Evolutionary conservation across 306 rosid species (phyloP).

Genomic region (Calophaca sinica): DNA sequence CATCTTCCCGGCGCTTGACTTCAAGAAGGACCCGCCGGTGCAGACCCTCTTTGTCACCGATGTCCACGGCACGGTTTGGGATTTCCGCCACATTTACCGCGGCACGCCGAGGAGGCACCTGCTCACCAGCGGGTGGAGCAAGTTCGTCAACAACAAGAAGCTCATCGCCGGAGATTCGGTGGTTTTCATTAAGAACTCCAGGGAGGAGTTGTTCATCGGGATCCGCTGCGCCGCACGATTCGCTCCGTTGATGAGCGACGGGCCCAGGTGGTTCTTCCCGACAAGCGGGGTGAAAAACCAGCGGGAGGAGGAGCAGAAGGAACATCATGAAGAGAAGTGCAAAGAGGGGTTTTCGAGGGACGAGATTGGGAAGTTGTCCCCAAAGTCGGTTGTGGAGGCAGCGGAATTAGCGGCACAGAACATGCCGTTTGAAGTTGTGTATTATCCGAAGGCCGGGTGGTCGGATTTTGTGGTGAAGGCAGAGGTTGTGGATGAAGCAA

Average conservation of each 20-base stretch:
- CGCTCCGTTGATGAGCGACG: not conserved
- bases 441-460: conserved; percentile 71
- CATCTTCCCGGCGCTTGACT: conserved; percentile 71
- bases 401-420: conserved; percentile 65
- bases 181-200: conserved; percentile 60
- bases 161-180: conserved; percentile 77
- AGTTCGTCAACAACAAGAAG: conserved; percentile 74
- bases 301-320: conserved; percentile 15
- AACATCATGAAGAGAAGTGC: not conserved
- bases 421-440: conserved; percentile 71
- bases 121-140: conserved; percentile 90
- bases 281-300: conserved; percentile 14
- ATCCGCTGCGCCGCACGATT: conserved; percentile 62
- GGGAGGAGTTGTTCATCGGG: conserved; percentile 59
- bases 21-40: conserved; percentile 62
- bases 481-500: conserved; percentile 60
- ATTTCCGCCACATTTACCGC: conserved; percentile 74
- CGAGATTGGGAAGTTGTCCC: conserved; percentile 55
- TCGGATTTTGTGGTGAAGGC: conserved; percentile 73
- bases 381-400: conserved; percentile 55
- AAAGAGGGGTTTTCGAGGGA: conserved; percentile 48
- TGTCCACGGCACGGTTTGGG: conserved; percentile 68
- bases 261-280: conserved; percentile 45
- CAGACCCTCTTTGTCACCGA: conserved; percentile 67
- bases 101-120: conserved; percentile 84